Percentiles rank a stretch among this genome's conserved stretches.
Evolutionary conservation across 257 asterid species (phyloP).

Genomic region (Vinca minor): DNA sequence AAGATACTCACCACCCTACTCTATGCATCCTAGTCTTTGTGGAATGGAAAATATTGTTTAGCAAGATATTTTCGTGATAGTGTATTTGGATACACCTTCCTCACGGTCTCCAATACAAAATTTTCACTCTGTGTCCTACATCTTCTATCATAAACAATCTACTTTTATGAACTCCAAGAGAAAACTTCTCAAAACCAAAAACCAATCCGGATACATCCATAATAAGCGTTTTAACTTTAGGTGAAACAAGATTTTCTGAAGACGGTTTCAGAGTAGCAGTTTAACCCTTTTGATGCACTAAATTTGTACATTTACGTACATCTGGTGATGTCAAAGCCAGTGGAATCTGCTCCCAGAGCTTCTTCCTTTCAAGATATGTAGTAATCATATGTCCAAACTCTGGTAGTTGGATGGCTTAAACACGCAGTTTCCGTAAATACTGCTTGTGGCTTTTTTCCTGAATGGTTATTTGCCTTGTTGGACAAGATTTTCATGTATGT

Average conservation of each 20-base stretch:
- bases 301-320: neutral
- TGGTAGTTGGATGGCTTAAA: neutral
- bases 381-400: neutral
- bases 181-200: too few species aligned
- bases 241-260: neutral
- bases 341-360: neutral
- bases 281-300: neutral
- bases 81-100: too few species aligned
- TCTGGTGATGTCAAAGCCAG: neutral
- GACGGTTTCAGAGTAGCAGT: neutral
- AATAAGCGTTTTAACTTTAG: neutral
- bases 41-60: neutral
- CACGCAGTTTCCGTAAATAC: neutral
- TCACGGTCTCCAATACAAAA: too few species aligned
- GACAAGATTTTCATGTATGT: neutral
- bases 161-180: too few species aligned
- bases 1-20: neutral
- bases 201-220: too few species aligned
- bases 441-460: neutral
- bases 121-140: too few species aligned
- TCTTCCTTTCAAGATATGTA: neutral
- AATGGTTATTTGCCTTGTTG: neutral
- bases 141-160: too few species aligned
- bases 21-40: neutral
- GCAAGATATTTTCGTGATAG: neutral